These are phyloP conservation scores for Hypseocharis bilobata DNA, from an alignment of 441 rosid species.

Conservation along the genomic window DNA sequence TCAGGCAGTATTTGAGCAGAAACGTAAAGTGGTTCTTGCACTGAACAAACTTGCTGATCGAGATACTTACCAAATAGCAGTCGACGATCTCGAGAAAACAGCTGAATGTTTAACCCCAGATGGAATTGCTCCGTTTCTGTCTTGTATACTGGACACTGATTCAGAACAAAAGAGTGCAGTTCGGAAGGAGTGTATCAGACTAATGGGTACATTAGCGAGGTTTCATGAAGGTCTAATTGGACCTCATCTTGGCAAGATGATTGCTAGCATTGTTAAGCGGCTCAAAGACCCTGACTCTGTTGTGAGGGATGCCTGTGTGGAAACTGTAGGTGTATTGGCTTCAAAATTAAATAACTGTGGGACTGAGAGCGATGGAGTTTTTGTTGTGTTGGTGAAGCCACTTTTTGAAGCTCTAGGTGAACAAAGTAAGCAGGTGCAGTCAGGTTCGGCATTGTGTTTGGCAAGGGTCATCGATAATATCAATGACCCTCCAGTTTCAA, in stretches of 20 bases:
- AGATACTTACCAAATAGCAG: slow-evolving; percentile 74
- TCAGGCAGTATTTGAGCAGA: slow-evolving; percentile 52
- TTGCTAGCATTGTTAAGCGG: slow-evolving; percentile 60
- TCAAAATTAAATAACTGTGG: slow-evolving; percentile 35
- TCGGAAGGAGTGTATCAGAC: slow-evolving; percentile 61
- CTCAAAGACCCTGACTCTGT: slow-evolving; percentile 77
- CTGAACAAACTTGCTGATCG: slow-evolving; percentile 80
- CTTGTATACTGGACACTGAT: slow-evolving; percentile 66
- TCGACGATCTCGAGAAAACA: slow-evolving; percentile 63
- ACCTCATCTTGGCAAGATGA: slow-evolving; percentile 60
- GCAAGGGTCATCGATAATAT: slow-evolving; percentile 58
- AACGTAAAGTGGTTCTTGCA: slow-evolving; percentile 58
- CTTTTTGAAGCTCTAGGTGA: slow-evolving; percentile 84
- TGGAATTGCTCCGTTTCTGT: slow-evolving; percentile 50
- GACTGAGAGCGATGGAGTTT: slow-evolving; percentile 38
- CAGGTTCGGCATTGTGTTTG: slow-evolving; percentile 78
- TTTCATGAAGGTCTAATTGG: slow-evolving; percentile 42
- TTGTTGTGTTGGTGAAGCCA: slow-evolving; percentile 61
- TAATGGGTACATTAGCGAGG: slow-evolving; percentile 53
- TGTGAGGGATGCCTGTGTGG: slow-evolving; percentile 82
- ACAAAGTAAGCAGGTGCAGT: slow-evolving; percentile 75
- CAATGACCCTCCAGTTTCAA: slow-evolving; percentile 47
- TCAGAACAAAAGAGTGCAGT: slow-evolving; percentile 64
- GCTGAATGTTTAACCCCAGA: slow-evolving; percentile 52
- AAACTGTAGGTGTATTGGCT: slow-evolving; percentile 64